A percentile compares a stretch with the other conserved stretches of the same genome.
These are phyloP conservation scores for Verbena officinalis DNA, from an alignment of 257 asterid genomes.

Conservation along the genomic window DNA sequence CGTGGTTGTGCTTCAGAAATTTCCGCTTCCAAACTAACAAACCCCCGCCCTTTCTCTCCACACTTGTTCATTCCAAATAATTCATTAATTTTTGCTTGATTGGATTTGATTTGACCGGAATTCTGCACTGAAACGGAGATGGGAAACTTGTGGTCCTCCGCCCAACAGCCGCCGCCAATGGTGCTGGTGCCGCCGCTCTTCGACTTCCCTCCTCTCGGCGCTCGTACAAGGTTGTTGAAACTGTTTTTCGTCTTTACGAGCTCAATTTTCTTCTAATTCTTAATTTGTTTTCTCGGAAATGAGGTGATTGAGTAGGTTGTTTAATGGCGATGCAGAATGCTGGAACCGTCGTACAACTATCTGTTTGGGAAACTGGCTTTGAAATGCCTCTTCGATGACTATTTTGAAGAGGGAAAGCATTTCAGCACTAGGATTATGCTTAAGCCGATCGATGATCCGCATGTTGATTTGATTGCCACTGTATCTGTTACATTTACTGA, in stretches of 20 bases:
- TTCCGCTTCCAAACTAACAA: conserved; percentile 30
- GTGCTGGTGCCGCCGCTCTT: conserved; percentile 86
- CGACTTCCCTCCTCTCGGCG: conserved; percentile 81
- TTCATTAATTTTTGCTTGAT: not conserved
- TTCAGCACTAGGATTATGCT: conserved; percentile 68
- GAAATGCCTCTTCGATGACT: conserved; percentile 70
- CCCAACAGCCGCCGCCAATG: conserved; percentile 69
- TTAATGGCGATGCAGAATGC: conserved; percentile 55
- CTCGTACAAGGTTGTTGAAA: conserved; percentile 67
- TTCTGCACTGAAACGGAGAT: conserved; percentile 25
- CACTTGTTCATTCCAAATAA: not conserved
- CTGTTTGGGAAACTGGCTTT: conserved; percentile 68
- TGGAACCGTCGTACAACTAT: conserved; percentile 71
- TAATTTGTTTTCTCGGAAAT: not conserved
- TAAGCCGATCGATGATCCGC: conserved; percentile 78
- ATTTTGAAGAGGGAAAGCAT: conserved; percentile 62
- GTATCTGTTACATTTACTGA: conserved; percentile 49
- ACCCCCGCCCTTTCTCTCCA: conserved; percentile 12
- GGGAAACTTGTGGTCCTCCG: conserved; percentile 54
- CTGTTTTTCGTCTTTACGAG: not conserved
- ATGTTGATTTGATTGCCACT: conserved; percentile 75
- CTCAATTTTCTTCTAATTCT: not conserved
- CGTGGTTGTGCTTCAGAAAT: conserved; percentile 34
- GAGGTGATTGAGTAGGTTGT: not conserved
- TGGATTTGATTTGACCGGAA: not conserved